phyloP scores from a whole-genome alignment of 352 stramenopile genomes.

The Phytopythium kandeliae region DNA sequence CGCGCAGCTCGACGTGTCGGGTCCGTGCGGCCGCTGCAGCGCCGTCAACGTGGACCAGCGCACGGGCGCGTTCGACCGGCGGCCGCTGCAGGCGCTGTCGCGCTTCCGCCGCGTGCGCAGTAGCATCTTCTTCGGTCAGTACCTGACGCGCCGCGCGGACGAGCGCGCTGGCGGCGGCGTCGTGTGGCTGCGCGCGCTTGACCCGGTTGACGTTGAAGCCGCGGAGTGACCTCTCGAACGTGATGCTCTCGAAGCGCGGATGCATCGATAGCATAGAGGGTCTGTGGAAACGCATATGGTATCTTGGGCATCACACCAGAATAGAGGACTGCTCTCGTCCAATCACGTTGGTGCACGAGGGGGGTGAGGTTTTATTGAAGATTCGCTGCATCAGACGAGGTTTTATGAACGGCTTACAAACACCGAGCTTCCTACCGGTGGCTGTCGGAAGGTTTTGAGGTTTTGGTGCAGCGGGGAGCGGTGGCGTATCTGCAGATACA shows the following conservation, averaged over 20 bases:
- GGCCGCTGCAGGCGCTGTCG: slow-evolving; percentile 67
- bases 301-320: slow-evolving; percentile 8
- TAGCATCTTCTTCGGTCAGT: slow-evolving; percentile 84
- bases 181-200: slow-evolving; percentile 32
- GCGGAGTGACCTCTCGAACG: background rate
- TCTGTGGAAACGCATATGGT: slow-evolving; percentile 3
- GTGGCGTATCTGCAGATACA: no score
- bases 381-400: background rate
- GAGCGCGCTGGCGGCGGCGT: slow-evolving; percentile 3
- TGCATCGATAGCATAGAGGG: background rate
- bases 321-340: no score
- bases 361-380: slow-evolving; percentile 7
- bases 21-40: slow-evolving; percentile 68
- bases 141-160: slow-evolving; percentile 25
- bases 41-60: slow-evolving; percentile 82
- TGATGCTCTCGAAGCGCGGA: background rate
- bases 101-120: slow-evolving; percentile 64
- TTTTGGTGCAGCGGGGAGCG: no score
- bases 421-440: background rate
- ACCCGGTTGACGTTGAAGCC: slow-evolving; percentile 30
- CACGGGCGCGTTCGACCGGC: slow-evolving; percentile 45
- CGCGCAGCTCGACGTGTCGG: slow-evolving; percentile 46
- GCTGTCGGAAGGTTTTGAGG: slow-evolving; percentile 8
- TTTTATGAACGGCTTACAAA: slow-evolving; percentile 5
- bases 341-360: background rate